Conservation (phyloP, 2,329 filamentous ascomycete genomes). For the Beauveria asiatica region DNA sequence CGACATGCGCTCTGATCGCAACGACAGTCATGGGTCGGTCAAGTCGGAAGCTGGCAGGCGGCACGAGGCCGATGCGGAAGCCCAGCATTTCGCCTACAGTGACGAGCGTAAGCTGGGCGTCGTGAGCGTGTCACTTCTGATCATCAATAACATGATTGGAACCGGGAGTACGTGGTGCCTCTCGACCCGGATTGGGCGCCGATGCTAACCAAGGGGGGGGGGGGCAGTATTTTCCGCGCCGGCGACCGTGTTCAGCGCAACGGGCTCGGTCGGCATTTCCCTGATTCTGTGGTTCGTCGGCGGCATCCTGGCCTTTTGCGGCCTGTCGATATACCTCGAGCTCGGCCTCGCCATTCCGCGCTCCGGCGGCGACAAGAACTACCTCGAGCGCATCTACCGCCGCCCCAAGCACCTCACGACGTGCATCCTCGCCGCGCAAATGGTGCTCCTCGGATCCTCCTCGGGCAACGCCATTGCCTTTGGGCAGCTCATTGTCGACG, state of each 20-base stretch:
- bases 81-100: constrained; percentile 31
- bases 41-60: not conserved
- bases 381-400: constrained; percentile 54
- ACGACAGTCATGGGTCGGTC: not conserved
- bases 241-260: constrained; percentile 41
- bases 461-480: constrained; percentile 51
- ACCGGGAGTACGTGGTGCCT: constrained; percentile 40
- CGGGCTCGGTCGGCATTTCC: constrained; percentile 37
- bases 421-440: constrained; percentile 51
- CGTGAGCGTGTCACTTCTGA: constrained; percentile 44
- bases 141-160: constrained; percentile 51
- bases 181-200: not conserved
- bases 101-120: constrained; percentile 43
- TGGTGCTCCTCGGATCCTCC: constrained; percentile 53
- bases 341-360: constrained; percentile 54
- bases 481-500: constrained; percentile 48
- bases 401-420: constrained; percentile 51
- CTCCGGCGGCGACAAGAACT: constrained; percentile 58
- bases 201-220: not conserved
- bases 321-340: constrained; percentile 54
- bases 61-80: constrained; percentile 18
- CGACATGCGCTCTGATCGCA: constrained; percentile 1
- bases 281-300: constrained; percentile 27
- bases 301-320: constrained; percentile 47
- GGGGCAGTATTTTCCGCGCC: constrained; percentile 44